A percentile compares a stretch with the other conserved stretches of the same genome.
phyloP scores from a whole-genome alignment of 169 alveolate genomes.

The Cryptosporidium felis region DNA sequence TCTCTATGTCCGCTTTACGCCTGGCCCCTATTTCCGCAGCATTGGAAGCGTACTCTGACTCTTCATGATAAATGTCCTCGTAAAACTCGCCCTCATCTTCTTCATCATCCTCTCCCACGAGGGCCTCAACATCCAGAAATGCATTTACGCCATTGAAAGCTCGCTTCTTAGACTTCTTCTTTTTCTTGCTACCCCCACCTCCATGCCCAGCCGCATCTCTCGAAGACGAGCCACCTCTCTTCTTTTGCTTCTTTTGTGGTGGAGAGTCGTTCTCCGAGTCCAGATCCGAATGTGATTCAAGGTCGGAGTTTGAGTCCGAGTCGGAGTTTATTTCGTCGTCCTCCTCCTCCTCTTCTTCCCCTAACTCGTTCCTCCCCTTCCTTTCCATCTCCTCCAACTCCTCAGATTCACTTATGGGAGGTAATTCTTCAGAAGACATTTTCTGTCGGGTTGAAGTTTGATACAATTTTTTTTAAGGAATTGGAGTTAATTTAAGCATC shows the following conservation, averaged over 20 bases:
- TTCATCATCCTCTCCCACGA: conserved; percentile 84
- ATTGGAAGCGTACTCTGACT: conserved; percentile 73
- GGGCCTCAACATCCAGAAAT: conserved; percentile 86
- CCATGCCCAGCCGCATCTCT: not conserved
- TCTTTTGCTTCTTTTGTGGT: not conserved
- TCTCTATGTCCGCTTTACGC: conserved; percentile 26
- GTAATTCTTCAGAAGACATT: conserved; percentile 1
- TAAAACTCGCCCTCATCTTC: conserved; percentile 84
- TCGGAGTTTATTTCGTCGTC: not conserved
- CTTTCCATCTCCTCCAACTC: not conserved
- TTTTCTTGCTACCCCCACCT: not conserved
- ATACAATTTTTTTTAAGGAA: too few relatives aligned
- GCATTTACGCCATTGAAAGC: conserved; percentile 67
- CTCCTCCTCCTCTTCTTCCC: conserved; percentile 1
- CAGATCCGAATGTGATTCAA: too few relatives aligned
- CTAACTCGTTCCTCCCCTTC: not conserved
- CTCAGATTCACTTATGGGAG: too few relatives aligned
- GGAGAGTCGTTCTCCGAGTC: conserved; percentile 23
- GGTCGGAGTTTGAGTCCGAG: too few relatives aligned
- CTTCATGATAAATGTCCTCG: conserved; percentile 82
- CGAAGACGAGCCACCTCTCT: not conserved
- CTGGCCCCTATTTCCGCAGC: conserved; percentile 73
- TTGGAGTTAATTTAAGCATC: not conserved
- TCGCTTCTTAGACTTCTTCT: not conserved
- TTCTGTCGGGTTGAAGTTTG: not conserved